These are phyloP conservation scores for Acephala macrosclerotiorum DNA, from an alignment of 2,329 filamentous ascomycete species.

Conservation along the genomic window DNA sequence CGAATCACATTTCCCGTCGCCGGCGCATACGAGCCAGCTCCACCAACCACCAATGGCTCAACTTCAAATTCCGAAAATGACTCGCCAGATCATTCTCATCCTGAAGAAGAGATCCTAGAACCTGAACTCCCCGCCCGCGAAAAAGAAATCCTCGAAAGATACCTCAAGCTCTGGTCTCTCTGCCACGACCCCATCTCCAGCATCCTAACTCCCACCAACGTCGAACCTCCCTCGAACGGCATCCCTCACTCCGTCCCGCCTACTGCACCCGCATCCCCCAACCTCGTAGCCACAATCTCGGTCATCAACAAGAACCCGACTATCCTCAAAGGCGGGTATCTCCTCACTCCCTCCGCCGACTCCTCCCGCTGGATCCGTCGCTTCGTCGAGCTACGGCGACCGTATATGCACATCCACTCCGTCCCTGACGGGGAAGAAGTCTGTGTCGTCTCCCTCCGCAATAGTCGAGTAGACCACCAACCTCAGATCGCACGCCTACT, in stretches of 20 bases:
- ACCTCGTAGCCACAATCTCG: conserved; percentile 78
- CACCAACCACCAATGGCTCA: conserved; percentile 21
- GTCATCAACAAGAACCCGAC: conserved; percentile 81
- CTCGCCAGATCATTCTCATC: conserved; percentile 32
- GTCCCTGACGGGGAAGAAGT: conserved; percentile 89
- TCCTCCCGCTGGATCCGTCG: conserved; percentile 88
- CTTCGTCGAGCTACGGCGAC: conserved; percentile 89
- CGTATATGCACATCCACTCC: conserved; percentile 91
- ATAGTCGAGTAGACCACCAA: conserved; percentile 90
- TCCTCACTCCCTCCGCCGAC: conserved; percentile 83
- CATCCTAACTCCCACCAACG: conserved; percentile 67
- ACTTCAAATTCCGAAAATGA: conserved; percentile 27
- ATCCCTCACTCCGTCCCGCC: conserved; percentile 44
- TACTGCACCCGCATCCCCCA: conserved; percentile 37
- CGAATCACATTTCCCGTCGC: conserved; percentile 55
- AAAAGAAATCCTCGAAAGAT: conserved; percentile 51
- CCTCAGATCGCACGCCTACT: conserved; percentile 86
- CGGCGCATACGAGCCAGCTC: background rate
- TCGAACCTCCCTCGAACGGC: conserved; percentile 73
- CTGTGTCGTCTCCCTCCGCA: conserved; percentile 85
- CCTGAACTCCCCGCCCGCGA: conserved; percentile 41
- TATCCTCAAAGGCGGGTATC: conserved; percentile 85
- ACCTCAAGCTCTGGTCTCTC: conserved; percentile 44
- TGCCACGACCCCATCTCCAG: conserved; percentile 46
- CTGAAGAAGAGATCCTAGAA: conserved; percentile 31